A percentile compares a stretch with the other conserved stretches of the same genome.
Conservation (phyloP, 805 yeast genomes). For the Deakozyma indianensis region DNA sequence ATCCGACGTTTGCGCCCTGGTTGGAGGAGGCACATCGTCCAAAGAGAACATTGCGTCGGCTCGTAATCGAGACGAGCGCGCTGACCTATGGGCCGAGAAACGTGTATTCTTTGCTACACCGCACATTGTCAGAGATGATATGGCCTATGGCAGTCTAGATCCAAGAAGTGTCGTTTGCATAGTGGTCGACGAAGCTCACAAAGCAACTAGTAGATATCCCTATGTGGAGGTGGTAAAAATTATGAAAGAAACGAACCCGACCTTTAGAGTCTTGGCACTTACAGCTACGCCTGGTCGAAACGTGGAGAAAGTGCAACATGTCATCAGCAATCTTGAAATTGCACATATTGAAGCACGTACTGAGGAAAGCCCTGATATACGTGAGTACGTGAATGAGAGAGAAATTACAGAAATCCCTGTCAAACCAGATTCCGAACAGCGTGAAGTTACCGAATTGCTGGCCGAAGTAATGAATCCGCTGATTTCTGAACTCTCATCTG, state of each 20-base stretch:
- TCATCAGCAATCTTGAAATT: constrained; percentile 57
- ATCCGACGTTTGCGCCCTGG: constrained; percentile 47
- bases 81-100: constrained; percentile 60
- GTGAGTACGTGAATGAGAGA: constrained; percentile 61
- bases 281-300: constrained; percentile 95
- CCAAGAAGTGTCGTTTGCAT: constrained; percentile 63
- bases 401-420: constrained; percentile 46
- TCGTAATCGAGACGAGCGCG: constrained; percentile 33
- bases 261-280: constrained; percentile 66
- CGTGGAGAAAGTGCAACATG: constrained; percentile 75
- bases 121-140: constrained; percentile 87
- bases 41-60: constrained; percentile 2
- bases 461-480: constrained; percentile 56
- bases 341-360: constrained; percentile 76
- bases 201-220: constrained; percentile 83
- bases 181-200: constrained; percentile 91
- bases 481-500: constrained; percentile 25
- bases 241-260: constrained; percentile 43
- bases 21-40: constrained; percentile 35
- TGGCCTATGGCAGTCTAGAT: constrained; percentile 56
- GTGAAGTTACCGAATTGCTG: constrained; percentile 37
- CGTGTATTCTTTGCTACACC: constrained; percentile 90
- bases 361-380: constrained; percentile 67
- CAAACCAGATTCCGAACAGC: constrained; percentile 38
- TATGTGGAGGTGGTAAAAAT: constrained; percentile 71